Base-by-base conservation (phyloP, 495 filamentous ascomycete genomes). In the Hypoxylon cercidicola region DNA sequence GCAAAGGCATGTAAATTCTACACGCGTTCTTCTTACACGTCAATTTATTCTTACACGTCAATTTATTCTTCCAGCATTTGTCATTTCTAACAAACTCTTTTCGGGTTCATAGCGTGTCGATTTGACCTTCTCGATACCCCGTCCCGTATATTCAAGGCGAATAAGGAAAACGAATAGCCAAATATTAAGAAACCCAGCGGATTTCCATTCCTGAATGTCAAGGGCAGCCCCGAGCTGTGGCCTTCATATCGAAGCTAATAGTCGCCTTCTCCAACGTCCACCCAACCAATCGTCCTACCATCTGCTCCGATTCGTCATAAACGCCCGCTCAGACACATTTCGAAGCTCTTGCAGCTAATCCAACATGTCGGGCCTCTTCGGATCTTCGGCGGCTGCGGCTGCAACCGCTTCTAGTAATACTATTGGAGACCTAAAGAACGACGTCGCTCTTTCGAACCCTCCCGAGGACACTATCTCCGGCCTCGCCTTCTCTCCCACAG, bases 401-500 rank as follows among this genome's bases (percentile, higher is more conserved):
- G 30, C 30, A 3, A 7, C 78, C 4, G 47, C 70, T 28, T 70
- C 85, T 51, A 81, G 84, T 54, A 89, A 90, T 66, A 95, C 93
- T 11, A 87, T 92, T 6, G 95, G 95, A 40, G 95, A 99, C 66
- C 88, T 95, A 50, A 92, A 88, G 64, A 91, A 95, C 75, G 95
- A 99, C 75, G 87, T 97, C 50, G 79, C 87, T 32, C 76, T 99
- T 23, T 84, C 78, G 56, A 84, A 86, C 49, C 90, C 90, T 12
- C 95, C 93, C 12, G 87, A 90, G 47, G 93, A 97, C 77, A 90
- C 91, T 71, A 87, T 97, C 70, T 93, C 91, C 20, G 90, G 93
- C 68, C 75, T 97, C 60, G 79, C 82, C 34, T 97, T 95, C 77
- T 93, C 90, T n/a, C 87, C 91, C 0, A 79, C 82, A 53, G 82